These are phyloP conservation scores for Lasiosphaeria miniovina DNA, from an alignment of 495 filamentous ascomycete genomes.

Conservation along the genomic window DNA sequence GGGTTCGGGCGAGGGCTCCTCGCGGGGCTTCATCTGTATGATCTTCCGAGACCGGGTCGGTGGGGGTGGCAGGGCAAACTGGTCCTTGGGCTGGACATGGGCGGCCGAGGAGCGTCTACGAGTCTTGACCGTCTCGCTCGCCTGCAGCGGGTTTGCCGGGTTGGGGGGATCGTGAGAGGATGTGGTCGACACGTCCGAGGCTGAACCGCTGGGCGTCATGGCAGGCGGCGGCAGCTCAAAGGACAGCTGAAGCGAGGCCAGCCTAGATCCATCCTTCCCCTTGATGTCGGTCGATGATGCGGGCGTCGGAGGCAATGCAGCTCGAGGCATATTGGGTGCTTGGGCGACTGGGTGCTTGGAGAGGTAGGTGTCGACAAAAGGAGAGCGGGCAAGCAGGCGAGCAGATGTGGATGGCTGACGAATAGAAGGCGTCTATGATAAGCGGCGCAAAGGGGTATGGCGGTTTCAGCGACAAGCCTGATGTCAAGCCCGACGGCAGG, in stretches of 20 bases:
- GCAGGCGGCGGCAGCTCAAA: conserved; percentile 88
- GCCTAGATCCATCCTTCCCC: conserved; percentile 68
- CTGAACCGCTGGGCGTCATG: conserved; percentile 37
- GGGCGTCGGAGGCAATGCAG: conserved; percentile 74
- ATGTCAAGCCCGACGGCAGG: background rate
- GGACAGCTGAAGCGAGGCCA: conserved; percentile 43
- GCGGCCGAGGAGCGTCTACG: conserved; percentile 53
- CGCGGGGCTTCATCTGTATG: conserved; percentile 89
- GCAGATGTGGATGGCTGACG: background rate
- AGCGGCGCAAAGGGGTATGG: background rate
- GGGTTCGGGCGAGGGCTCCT: conserved; percentile 34
- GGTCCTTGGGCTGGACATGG: conserved; percentile 52
- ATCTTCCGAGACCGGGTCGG: conserved; percentile 92
- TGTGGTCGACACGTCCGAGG: conserved; percentile 36
- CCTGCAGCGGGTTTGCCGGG: conserved; percentile 51
- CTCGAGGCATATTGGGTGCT: conserved; percentile 59
- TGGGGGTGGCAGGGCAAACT: conserved; percentile 82
- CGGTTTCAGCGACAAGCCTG: background rate
- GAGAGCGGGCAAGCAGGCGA: background rate
- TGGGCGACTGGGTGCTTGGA: background rate
- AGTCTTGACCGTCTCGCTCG: conserved; percentile 55
- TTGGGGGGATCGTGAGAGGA: conserved; percentile 46
- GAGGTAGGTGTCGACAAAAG: background rate
- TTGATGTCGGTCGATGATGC: conserved; percentile 79
- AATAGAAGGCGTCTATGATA: background rate